phyloP scores from a whole-genome alignment of 768 basidiomycete genomes.

The Lepiota venenata region DNA sequence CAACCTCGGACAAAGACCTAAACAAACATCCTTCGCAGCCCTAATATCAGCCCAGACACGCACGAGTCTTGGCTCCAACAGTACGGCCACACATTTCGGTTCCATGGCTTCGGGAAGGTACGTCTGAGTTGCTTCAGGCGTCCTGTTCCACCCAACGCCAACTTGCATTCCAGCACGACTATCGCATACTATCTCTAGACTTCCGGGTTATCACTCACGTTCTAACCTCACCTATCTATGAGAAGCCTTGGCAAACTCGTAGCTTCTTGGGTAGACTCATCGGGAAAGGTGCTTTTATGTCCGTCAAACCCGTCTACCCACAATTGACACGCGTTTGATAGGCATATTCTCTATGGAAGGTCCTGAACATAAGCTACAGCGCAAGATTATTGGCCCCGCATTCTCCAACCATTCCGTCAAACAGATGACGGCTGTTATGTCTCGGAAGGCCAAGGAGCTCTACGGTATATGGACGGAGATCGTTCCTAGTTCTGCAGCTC shows the following conservation, averaged over 20 bases:
- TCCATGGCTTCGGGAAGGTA: constrained; percentile 54
- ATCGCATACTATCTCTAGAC: constrained; percentile 52
- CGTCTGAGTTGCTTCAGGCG: not conserved
- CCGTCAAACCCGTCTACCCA: not conserved
- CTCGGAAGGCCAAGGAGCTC: constrained; percentile 49
- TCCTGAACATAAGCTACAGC: constrained; percentile 40
- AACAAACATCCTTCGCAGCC: constrained; percentile 28
- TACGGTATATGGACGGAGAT: constrained; percentile 39
- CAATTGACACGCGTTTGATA: constrained; percentile 14
- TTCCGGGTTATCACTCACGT: constrained; percentile 45
- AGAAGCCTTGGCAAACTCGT: constrained; percentile 59
- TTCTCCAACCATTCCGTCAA: constrained; percentile 44
- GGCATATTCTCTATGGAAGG: constrained; percentile 56
- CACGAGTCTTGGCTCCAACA: constrained; percentile 40
- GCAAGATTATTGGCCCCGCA: constrained; percentile 47
- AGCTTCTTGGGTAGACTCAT: constrained; percentile 42
- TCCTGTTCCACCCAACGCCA: not conserved
- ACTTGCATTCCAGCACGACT: constrained; percentile 39
- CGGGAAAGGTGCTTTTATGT: constrained; percentile 37
- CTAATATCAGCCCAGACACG: constrained; percentile 34
- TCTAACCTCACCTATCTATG: constrained; percentile 42
- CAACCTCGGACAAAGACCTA: not conserved
- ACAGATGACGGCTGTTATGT: constrained; percentile 43
- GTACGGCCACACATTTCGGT: constrained; percentile 50
- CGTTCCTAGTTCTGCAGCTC: constrained; percentile 11